Evolutionary conservation across 2,329 filamentous ascomycete genomes (phyloP).

Genomic region (Botryotinia globosa): DNA sequence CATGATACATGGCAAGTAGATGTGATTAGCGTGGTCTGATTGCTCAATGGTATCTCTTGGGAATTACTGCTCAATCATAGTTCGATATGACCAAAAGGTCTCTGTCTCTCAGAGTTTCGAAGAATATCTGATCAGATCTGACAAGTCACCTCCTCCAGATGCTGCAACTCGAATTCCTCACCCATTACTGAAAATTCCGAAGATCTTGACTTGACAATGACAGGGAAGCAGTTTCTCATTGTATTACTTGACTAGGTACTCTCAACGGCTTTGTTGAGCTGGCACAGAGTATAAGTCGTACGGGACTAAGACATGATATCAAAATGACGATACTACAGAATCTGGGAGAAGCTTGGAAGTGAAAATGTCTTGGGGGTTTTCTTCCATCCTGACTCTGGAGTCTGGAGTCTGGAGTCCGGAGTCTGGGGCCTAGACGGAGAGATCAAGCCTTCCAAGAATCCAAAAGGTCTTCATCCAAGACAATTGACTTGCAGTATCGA

Average conservation of each 20-base stretch:
- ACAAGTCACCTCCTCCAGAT: background rate
- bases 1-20: constrained; percentile 18
- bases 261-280: constrained; percentile 17
- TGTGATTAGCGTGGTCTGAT: constrained; percentile 18
- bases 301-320: constrained; percentile 14
- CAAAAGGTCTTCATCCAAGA: background rate
- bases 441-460: background rate
- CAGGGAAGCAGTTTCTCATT: background rate
- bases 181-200: background rate
- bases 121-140: background rate
- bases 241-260: background rate
- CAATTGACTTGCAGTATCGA: background rate
- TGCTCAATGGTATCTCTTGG: background rate
- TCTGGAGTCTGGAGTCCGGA: background rate
- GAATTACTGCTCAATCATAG: background rate
- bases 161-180: background rate
- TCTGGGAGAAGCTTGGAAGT: constrained; percentile 1
- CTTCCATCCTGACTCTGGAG: background rate
- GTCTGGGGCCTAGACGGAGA: background rate
- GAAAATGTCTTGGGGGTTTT: background rate
- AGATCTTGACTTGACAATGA: constrained; percentile 6
- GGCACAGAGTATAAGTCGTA: background rate
- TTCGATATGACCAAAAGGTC: background rate
- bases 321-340: constrained; percentile 9
- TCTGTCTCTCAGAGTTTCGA: background rate